Evolutionary conservation across 345 rosid genomes (phyloP).

Genomic region (Moricandia arvensis): DNA sequence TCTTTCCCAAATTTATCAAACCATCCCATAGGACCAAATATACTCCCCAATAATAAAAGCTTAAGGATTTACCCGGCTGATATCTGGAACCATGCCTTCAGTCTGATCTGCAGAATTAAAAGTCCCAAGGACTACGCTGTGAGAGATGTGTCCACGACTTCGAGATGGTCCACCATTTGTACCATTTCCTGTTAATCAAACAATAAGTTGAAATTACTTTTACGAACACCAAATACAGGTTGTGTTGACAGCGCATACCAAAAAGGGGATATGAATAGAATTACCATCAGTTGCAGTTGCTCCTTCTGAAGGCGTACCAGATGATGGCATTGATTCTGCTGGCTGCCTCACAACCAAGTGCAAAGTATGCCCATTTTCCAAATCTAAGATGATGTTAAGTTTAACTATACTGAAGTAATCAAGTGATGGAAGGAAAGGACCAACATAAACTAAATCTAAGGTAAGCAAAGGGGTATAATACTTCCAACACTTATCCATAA

Average conservation of each 20-base stretch:
- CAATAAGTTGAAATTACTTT: background rate
- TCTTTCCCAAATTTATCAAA: constrained; percentile 13
- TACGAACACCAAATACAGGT: background rate
- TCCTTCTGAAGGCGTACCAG: constrained; percentile 54
- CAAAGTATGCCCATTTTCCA: constrained; percentile 91
- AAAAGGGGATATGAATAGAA: constrained; percentile 27
- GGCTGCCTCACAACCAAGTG: constrained; percentile 90
- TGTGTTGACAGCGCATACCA: constrained; percentile 1
- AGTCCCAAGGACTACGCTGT: constrained; percentile 81
- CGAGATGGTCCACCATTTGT: constrained; percentile 52
- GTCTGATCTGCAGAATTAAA: constrained; percentile 82
- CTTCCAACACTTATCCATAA: background rate
- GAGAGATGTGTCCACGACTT: constrained; percentile 73
- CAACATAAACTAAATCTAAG: constrained; percentile 1
- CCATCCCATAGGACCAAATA: background rate
- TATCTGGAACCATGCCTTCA: constrained; percentile 65
- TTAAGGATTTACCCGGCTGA: constrained; percentile 50
- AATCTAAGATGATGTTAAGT: constrained; percentile 63
- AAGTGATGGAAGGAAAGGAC: background rate
- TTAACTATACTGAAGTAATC: constrained; percentile 1
- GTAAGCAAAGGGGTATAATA: background rate
- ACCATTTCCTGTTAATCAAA: constrained; percentile 54
- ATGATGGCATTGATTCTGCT: constrained; percentile 51
- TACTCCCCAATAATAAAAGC: background rate
- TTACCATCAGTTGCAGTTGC: constrained; percentile 47